Evolutionary conservation across 306 rosid species (phyloP).

Genomic region (Coriaria nepalensis): DNA sequence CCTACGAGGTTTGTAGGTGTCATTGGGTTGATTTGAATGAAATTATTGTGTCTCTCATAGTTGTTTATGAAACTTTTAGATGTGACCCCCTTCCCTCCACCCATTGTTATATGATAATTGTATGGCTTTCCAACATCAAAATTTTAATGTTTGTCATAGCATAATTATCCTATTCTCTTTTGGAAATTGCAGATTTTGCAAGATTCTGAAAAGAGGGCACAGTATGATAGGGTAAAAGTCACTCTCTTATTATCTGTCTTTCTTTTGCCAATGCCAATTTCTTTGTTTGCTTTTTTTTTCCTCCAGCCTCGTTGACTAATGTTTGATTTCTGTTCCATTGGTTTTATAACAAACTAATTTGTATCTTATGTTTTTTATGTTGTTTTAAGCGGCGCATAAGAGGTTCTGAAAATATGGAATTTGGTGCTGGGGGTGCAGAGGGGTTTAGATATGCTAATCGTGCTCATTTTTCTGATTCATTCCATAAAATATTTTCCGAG

Average conservation of each 20-base stretch:
- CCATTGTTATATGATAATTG: no score
- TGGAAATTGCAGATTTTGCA: constrained; percentile 55
- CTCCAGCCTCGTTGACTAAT: no score
- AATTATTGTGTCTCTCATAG: neutral
- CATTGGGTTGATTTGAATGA: neutral
- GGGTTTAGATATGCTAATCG: constrained; percentile 23
- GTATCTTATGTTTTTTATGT: constrained; percentile 14
- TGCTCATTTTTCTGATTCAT: constrained; percentile 73
- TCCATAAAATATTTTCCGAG: constrained; percentile 85
- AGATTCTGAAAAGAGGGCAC: constrained; percentile 62
- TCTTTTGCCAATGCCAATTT: neutral
- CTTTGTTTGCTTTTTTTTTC: constrained; percentile 6
- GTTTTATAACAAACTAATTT: constrained; percentile 6
- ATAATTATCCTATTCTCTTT: constrained; percentile 11
- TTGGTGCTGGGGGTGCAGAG: constrained; percentile 21
- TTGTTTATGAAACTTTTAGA: no score
- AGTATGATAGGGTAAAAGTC: constrained; percentile 48
- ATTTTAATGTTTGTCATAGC: no score
- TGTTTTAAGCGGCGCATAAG: constrained; percentile 28
- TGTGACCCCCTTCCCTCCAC: no score
- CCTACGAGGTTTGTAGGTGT: constrained; percentile 61
- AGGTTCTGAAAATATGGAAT: constrained; percentile 38
- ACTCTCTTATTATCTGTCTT: neutral
- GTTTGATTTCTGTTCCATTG: constrained; percentile 6
- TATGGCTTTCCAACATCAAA: no score